These are phyloP conservation scores for Fusarium hostae DNA, from an alignment of 2,329 filamentous ascomycete genomes.

Conservation along the genomic window DNA sequence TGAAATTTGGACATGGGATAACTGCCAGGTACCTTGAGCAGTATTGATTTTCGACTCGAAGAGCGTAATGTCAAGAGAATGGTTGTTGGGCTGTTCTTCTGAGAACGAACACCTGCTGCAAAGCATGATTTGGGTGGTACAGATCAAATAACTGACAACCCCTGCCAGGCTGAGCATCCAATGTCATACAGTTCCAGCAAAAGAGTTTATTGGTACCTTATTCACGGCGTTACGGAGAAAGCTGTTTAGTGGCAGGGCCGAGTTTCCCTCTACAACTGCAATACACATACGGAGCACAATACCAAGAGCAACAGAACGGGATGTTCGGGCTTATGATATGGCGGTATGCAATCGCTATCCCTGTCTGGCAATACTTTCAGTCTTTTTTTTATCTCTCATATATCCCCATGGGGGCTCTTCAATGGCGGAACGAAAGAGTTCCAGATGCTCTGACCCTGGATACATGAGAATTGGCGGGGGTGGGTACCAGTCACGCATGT, in stretches of 20 bases:
- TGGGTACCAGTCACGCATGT: conserved; percentile 11
- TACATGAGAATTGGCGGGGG: conserved; percentile 28
- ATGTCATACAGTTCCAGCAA: background rate
- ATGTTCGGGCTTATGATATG: background rate
- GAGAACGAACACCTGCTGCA: background rate
- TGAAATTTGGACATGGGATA: background rate
- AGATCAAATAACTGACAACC: conserved; percentile 31
- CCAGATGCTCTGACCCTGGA: background rate
- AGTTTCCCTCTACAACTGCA: background rate
- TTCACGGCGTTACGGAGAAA: background rate
- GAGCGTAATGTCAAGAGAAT: background rate
- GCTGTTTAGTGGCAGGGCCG: background rate
- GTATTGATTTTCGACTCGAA: background rate
- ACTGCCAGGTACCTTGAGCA: background rate
- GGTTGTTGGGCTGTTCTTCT: background rate
- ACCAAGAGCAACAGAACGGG: background rate
- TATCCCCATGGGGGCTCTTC: background rate
- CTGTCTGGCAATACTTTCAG: background rate
- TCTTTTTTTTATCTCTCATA: conserved; percentile 12
- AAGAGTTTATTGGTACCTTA: background rate
- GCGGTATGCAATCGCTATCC: conserved; percentile 22
- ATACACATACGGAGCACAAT: background rate
- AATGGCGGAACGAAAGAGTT: background rate
- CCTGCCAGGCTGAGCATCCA: conserved; percentile 21
- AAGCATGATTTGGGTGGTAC: conserved; percentile 1